These are phyloP conservation scores for Neoascochyta sp. DNA, from an alignment of 2,329 filamentous ascomycete genomes.

Conservation along the genomic window DNA sequence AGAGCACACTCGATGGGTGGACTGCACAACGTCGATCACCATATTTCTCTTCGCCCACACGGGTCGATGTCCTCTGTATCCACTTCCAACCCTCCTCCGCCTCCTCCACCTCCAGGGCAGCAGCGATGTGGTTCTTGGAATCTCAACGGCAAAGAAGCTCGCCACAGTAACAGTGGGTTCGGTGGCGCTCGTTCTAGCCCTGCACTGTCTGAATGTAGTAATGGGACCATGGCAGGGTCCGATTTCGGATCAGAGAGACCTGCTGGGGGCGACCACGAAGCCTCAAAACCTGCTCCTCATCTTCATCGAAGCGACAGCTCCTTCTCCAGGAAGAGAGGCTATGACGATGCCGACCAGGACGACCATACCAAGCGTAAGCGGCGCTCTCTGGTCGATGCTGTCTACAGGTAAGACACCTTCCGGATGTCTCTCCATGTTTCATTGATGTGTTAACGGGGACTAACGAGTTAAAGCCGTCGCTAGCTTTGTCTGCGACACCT, in stretches of 20 bases:
- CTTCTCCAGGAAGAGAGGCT: conserved; percentile 35
- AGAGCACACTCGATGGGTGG: conserved; percentile 23
- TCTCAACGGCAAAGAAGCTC: conserved; percentile 9
- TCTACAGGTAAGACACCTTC: conserved; percentile 31
- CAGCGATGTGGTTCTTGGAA: conserved; percentile 25
- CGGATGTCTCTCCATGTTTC: too few species aligned
- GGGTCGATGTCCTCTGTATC: conserved; percentile 21
- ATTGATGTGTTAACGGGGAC: too few species aligned
- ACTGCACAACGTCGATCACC: conserved; percentile 10
- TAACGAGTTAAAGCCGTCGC: too few species aligned
- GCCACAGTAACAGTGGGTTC: conserved; percentile 13
- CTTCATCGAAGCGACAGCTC: conserved; percentile 32
- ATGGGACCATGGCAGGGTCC: conserved; percentile 33
- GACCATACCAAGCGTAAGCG: conserved; percentile 37
- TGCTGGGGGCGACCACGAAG: conserved; percentile 10
- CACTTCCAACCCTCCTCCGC: conserved; percentile 14
- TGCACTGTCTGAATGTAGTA: conserved; percentile 33
- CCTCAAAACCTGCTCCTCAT: conserved; percentile 11
- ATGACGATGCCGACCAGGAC: conserved; percentile 33
- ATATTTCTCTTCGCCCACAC: conserved; percentile 18
- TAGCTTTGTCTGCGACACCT: too few species aligned
- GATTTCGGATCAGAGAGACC: conserved; percentile 31
- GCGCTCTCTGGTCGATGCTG: conserved; percentile 34
- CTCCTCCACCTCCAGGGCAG: conserved; percentile 18
- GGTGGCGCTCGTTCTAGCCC: conserved; percentile 28